Percentiles rank a stretch among this genome's conserved stretches.
Conservation (phyloP, 2,329 filamentous ascomycete species). For the Ophiostoma perfectum region DNA sequence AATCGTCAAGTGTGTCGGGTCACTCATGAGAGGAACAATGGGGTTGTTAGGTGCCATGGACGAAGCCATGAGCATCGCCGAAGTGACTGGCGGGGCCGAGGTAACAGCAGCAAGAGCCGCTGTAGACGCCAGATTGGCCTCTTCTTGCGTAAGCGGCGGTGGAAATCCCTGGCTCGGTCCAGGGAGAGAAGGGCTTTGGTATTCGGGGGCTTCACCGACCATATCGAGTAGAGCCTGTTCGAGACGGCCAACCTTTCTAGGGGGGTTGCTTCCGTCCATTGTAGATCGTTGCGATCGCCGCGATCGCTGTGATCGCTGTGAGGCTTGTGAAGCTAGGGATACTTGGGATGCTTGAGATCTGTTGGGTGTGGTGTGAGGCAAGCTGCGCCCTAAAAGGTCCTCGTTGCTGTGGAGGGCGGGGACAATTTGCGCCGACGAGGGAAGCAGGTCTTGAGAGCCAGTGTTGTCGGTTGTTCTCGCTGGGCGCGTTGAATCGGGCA, state of each 20-base stretch:
- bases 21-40: neutral
- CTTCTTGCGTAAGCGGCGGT: neutral
- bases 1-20: neutral
- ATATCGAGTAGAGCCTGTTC: neutral
- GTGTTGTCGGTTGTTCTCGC: neutral
- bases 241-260: neutral
- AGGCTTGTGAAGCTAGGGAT: neutral
- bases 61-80: neutral
- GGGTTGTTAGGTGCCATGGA: neutral
- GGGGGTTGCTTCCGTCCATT: neutral
- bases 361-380: neutral
- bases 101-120: neutral
- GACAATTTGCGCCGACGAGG: slow-evolving; percentile 9
- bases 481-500: slow-evolving; percentile 22
- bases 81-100: neutral
- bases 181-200: neutral
- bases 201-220: neutral
- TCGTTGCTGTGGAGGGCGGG: slow-evolving; percentile 11
- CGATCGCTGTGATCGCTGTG: neutral
- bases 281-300: neutral
- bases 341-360: neutral
- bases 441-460: neutral
- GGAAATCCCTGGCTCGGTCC: neutral
- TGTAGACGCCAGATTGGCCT: neutral
- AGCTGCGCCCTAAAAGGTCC: neutral